phyloP scores from a whole-genome alignment of 1,284 basidiomycete genomes.

The Sanghuangporus weigelae region DNA sequence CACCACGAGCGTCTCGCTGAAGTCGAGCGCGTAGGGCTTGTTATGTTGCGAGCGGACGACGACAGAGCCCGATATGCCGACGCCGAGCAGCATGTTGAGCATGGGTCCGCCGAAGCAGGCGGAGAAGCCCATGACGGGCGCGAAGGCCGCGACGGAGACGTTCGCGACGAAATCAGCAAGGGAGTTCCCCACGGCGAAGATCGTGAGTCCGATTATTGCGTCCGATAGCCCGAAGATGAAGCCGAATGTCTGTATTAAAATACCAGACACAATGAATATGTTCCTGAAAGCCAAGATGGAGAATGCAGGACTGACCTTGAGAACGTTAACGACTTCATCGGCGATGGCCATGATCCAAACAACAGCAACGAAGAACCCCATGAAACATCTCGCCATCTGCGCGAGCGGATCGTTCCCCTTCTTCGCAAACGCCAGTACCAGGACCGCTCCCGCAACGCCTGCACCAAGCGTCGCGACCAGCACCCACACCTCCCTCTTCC shows the following conservation, averaged over 20 bases:
- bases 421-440: constrained; percentile 60
- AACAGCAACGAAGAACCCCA: constrained; percentile 85
- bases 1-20: constrained; percentile 81
- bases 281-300: not conserved
- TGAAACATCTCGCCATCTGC: constrained; percentile 73
- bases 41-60: constrained; percentile 53
- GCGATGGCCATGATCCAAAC: constrained; percentile 97
- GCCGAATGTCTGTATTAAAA: constrained; percentile 70
- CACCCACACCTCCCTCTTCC: constrained; percentile 43
- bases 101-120: constrained; percentile 94
- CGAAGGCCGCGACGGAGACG: constrained; percentile 85
- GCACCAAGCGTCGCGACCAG: constrained; percentile 48
- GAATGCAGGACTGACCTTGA: constrained; percentile 53
- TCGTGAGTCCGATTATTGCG: constrained; percentile 93
- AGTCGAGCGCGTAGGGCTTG: constrained; percentile 64
- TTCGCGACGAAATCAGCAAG: constrained; percentile 97
- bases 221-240: constrained; percentile 94
- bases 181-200: constrained; percentile 96
- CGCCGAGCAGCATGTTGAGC: constrained; percentile 93
- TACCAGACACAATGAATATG: not conserved
- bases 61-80: constrained; percentile 76
- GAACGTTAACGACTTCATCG: constrained; percentile 86
- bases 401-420: constrained; percentile 56
- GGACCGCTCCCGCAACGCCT: constrained; percentile 48
- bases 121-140: constrained; percentile 87